Base-by-base conservation (phyloP, 2,329 filamentous ascomycete species). In the Graphilbum ipis-grandicollis region DNA sequence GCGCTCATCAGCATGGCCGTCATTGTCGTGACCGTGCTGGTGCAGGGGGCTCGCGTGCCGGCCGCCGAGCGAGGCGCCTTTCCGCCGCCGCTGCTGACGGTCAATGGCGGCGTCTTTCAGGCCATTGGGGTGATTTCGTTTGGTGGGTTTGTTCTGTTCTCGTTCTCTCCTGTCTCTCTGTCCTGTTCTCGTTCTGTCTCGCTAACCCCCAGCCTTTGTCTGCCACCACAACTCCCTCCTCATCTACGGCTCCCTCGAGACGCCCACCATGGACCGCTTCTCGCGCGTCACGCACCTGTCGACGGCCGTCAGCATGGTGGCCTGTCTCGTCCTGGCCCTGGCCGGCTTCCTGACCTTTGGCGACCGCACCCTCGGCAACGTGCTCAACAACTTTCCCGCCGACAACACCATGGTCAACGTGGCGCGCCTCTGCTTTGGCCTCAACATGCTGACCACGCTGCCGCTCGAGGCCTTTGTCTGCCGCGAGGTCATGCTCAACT, bases 91-190 rank as follows among this genome's bases (percentile, higher is more conserved):
- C 57, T 85, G 28, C 59, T 94, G 39, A 72, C 78, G n/a, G 65
- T 96, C 47, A 92, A 93, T 50, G 65, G 68, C 19, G 90, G 88
- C 34, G 76, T 98, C 40, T 92, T 96, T 51, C 86, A 96, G 56
- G 88, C 90, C 18, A 85, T 98, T 49, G 90, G 90, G 23, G 88
- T 98, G 15, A 98, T 98, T 48, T 96, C 90, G 5, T 98, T 98
- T 55, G 86, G 82, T 90, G 65, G 33, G 69, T 49, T 19, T 17
- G 29, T 17, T 15, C n/a, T n/a, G n/a, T n/a, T n/a, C n/a, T n/a
- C n/a, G n/a, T n/a, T n/a, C n/a, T n/a, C n/a, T n/a, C n/a, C n/a
- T n/a, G n/a, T n/a, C n/a, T n/a, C n/a, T n/a, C n/a, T n/a, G n/a
- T n/a, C n/a, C n/a, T n/a, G n/a, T n/a, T n/a, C n/a, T n/a, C n/a